These are phyloP conservation scores for Penicillium verrucosum DNA, from an alignment of 2,329 filamentous ascomycete species.

Conservation along the genomic window DNA sequence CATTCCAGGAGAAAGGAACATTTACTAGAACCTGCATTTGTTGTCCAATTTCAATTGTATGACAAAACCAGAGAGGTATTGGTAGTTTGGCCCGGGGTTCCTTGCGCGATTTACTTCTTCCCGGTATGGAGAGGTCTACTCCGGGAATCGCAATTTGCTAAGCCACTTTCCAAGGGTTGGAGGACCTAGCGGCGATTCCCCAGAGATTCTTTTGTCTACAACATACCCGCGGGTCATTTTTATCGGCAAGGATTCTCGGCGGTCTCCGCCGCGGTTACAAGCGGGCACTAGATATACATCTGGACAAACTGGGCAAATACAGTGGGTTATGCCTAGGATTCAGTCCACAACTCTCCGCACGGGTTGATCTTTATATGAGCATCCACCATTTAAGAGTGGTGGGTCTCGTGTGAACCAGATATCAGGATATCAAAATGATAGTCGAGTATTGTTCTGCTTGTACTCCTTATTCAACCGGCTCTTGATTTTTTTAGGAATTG, in stretches of 20 bases:
- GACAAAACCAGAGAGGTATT: accelerated
- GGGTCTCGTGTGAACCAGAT: background rate
- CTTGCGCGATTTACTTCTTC: background rate
- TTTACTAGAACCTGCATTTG: background rate
- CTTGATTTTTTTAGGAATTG: background rate
- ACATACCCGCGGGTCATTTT: background rate
- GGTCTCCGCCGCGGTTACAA: slow-evolving; percentile 3
- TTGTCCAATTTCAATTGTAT: background rate
- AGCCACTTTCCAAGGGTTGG: background rate
- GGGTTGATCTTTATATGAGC: background rate
- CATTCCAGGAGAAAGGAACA: background rate
- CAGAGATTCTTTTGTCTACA: background rate
- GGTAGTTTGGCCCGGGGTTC: background rate
- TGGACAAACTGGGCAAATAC: background rate
- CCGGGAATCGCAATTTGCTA: background rate
- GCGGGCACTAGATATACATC: background rate
- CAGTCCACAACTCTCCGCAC: background rate
- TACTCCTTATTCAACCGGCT: background rate
- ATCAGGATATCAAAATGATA: background rate
- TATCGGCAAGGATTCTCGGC: slow-evolving; percentile 1
- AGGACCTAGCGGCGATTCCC: background rate
- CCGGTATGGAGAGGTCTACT: background rate
- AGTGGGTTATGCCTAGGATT: background rate
- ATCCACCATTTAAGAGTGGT: background rate
- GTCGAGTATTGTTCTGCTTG: background rate